Conservation (phyloP, 495 filamentous ascomycete genomes). For the Pyrenopolyporus hunteri region DNA sequence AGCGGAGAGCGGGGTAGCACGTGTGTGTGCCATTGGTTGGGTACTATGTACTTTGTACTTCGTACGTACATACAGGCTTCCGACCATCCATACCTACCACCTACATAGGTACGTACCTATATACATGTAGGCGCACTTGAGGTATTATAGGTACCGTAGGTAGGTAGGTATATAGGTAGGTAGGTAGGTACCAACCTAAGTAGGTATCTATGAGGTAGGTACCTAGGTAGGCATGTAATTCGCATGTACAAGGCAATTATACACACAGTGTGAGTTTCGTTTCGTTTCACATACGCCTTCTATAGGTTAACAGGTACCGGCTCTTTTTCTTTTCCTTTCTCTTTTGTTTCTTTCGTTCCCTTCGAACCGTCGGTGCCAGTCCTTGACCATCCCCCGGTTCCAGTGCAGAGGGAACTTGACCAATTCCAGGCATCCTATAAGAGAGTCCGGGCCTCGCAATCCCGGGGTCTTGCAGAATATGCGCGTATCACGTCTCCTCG, state of each 20-base stretch:
- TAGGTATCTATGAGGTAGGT: too few species aligned
- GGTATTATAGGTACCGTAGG: too few species aligned
- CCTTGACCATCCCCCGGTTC: constrained; percentile 27
- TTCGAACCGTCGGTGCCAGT: constrained; percentile 7
- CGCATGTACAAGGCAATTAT: constrained; percentile 11
- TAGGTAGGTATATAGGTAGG: too few species aligned
- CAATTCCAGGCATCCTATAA: constrained; percentile 30
- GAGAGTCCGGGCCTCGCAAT: constrained; percentile 20
- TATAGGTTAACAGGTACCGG: not conserved
- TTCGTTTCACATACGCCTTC: too few species aligned
- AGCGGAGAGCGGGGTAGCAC: constrained; percentile 31
- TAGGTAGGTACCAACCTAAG: too few species aligned
- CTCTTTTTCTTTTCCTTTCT: not conserved
- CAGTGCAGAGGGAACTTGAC: constrained; percentile 31
- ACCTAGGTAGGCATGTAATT: too few species aligned
- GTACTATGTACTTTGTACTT: not conserved
- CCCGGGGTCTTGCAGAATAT: constrained; percentile 31
- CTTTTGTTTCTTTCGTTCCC: not conserved
- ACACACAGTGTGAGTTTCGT: too few species aligned
- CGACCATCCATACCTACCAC: too few species aligned
- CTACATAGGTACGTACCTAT: too few species aligned
- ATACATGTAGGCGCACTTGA: too few species aligned
- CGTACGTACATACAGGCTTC: too few species aligned
- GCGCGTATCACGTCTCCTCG: constrained; percentile 10
- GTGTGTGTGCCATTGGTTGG: constrained; percentile 12